These are phyloP conservation scores for Tetrastigma voinierianum DNA, from an alignment of 164 flowering plant genomes.

Conservation along the genomic window DNA sequence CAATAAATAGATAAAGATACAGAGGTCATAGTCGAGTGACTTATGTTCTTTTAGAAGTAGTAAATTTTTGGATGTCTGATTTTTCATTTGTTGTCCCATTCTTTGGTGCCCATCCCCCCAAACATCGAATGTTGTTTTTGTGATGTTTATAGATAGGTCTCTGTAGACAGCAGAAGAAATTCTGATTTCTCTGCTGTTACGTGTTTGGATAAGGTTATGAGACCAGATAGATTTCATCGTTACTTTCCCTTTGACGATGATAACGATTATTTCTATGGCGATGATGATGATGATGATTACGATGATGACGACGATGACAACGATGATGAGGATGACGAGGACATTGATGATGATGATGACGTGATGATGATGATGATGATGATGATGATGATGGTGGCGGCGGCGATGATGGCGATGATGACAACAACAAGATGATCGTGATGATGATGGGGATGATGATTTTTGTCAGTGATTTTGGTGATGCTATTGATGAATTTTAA, in stretches of 20 bases:
- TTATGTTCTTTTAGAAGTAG: no score
- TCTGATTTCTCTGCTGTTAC: constrained; percentile 51
- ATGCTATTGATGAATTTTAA: constrained; percentile 15
- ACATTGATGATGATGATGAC: constrained; percentile 18
- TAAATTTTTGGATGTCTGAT: no score
- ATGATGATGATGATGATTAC: constrained; percentile 3
- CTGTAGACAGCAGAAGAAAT: constrained; percentile 34
- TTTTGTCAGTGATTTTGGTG: constrained; percentile 4
- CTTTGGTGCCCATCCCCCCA: not conserved
- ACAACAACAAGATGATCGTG: no score
- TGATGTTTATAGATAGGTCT: constrained; percentile 10
- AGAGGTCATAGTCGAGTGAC: no score
- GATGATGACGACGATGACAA: constrained; percentile 14
- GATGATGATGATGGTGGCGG: constrained; percentile 11
- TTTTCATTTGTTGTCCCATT: no score
- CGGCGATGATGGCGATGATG: constrained; percentile 10
- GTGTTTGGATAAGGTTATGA: constrained; percentile 42
- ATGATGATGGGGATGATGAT: not conserved
- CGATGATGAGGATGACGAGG: constrained; percentile 15
- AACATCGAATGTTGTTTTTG: not conserved
- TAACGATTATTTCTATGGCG: constrained; percentile 14
- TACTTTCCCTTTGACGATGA: constrained; percentile 27
- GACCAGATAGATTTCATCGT: constrained; percentile 25
- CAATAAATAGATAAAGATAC: no score
- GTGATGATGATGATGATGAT: constrained; percentile 17